phyloP scores from a whole-genome alignment of 805 yeast genomes.

The Candida insectorum region DNA sequence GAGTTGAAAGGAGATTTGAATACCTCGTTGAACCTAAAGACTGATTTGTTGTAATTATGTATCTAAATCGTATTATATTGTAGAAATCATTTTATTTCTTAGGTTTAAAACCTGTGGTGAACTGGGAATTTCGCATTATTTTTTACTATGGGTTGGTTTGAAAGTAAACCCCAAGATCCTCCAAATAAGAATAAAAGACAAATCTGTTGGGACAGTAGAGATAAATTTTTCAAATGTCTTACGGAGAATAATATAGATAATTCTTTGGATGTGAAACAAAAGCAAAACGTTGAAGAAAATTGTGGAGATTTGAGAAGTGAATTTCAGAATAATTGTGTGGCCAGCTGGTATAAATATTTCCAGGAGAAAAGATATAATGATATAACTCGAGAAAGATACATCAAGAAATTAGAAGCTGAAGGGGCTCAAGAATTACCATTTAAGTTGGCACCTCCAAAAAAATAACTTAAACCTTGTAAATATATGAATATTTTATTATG shows the following conservation, averaged over 20 bases:
- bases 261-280: conserved; percentile 56
- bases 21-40: not conserved
- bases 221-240: conserved; percentile 70
- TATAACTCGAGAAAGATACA: conserved; percentile 60
- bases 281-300: conserved; percentile 43
- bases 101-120: too few species aligned
- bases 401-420: conserved; percentile 67
- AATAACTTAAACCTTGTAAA: conserved; percentile 3
- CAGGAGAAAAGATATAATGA: conserved; percentile 86
- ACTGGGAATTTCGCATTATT: conserved; percentile 2
- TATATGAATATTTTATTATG: too few species aligned
- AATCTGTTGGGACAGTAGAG: conserved; percentile 90
- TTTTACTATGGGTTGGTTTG: conserved; percentile 8
- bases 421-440: conserved; percentile 49
- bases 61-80: too few species aligned
- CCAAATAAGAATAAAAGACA: conserved; percentile 68
- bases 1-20: not conserved
- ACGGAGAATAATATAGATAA: conserved; percentile 64
- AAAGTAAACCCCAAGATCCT: conserved; percentile 18
- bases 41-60: not conserved
- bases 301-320: conserved; percentile 58
- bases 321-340: conserved; percentile 74
- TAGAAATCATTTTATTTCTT: too few species aligned
- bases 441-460: conserved; percentile 19
- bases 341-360: conserved; percentile 85